A percentile compares a stretch with the other conserved stretches of the same genome.
Conservation (phyloP, 2,329 filamentous ascomycete species). For the Scorias spongiosa region DNA sequence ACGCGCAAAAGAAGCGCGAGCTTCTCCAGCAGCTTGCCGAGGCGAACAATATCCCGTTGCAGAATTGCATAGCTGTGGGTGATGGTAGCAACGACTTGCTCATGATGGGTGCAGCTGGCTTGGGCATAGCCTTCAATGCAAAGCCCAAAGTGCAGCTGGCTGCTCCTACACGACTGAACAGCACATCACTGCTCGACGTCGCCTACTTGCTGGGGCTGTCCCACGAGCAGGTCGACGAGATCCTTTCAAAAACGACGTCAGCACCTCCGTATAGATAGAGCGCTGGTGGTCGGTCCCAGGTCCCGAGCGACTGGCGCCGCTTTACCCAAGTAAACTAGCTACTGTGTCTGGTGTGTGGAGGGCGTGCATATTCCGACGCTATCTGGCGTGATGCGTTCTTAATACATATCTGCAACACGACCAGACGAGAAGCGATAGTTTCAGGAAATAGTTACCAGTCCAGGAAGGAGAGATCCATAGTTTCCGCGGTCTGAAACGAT, state of each 20-base stretch:
- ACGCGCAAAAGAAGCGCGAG: constrained; percentile 59
- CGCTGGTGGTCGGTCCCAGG: too few relatives aligned
- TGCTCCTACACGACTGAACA: constrained; percentile 58
- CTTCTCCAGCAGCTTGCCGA: constrained; percentile 55
- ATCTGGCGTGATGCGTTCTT: too few relatives aligned
- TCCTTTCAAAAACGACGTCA: constrained; percentile 1
- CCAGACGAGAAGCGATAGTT: too few relatives aligned
- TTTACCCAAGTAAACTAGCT: too few relatives aligned
- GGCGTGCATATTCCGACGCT: too few relatives aligned
- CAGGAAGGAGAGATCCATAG: too few relatives aligned
- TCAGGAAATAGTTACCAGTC: too few relatives aligned
- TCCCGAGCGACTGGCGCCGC: too few relatives aligned
- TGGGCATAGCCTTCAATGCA: constrained; percentile 72
- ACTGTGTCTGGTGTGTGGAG: too few relatives aligned
- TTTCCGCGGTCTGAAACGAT: too few relatives aligned
- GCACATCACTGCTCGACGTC: constrained; percentile 53
- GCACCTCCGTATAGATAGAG: background rate
- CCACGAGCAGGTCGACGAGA: constrained; percentile 12
- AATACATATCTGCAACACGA: too few relatives aligned
- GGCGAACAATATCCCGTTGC: constrained; percentile 48
- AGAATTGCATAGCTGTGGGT: constrained; percentile 58
- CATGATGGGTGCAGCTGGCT: constrained; percentile 61
- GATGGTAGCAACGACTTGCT: constrained; percentile 72
- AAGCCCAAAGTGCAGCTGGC: constrained; percentile 70
- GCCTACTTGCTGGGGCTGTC: constrained; percentile 52